Conservation (phyloP, 495 filamentous ascomycete genomes). For the Viridothelium virens region DNA sequence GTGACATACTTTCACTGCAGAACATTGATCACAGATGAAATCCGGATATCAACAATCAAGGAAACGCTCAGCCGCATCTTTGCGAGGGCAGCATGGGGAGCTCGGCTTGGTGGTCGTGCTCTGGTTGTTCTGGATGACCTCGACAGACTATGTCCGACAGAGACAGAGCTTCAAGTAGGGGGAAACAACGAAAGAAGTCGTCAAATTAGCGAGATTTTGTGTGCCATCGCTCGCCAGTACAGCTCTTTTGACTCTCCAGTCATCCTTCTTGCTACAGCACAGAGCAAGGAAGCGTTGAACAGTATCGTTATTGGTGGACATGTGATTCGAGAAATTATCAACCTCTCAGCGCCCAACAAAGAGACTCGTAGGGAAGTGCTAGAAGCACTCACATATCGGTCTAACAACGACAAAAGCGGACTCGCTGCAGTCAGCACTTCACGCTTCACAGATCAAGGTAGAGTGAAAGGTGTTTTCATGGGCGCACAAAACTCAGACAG, state of each 20-base stretch:
- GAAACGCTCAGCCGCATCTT: conserved; percentile 77
- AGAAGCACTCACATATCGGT: conserved; percentile 54
- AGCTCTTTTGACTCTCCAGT: conserved; percentile 68
- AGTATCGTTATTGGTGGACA: conserved; percentile 35
- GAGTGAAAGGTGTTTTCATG: conserved; percentile 60
- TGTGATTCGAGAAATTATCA: conserved; percentile 45
- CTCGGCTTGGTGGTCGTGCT: conserved; percentile 70
- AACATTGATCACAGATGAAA: conserved; percentile 80
- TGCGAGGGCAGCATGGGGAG: conserved; percentile 81
- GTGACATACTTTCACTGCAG: conserved; percentile 75
- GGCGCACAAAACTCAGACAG: conserved; percentile 50
- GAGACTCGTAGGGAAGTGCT: conserved; percentile 76
- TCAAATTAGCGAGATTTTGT: conserved; percentile 84
- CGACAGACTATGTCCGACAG: conserved; percentile 81
- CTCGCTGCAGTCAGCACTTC: neutral
- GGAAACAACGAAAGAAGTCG: conserved; percentile 84
- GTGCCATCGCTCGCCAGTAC: conserved; percentile 72
- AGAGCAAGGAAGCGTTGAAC: conserved; percentile 67
- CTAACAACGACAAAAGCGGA: neutral
- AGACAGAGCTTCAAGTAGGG: conserved; percentile 87
- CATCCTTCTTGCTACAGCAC: conserved; percentile 81
- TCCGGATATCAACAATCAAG: conserved; percentile 78
- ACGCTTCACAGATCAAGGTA: neutral
- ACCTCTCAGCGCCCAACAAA: conserved; percentile 81
- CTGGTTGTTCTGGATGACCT: conserved; percentile 87